Evolutionary conservation across 78 protist genomes (phyloP).

Genomic region (Emiliania huxleyi): DNA sequence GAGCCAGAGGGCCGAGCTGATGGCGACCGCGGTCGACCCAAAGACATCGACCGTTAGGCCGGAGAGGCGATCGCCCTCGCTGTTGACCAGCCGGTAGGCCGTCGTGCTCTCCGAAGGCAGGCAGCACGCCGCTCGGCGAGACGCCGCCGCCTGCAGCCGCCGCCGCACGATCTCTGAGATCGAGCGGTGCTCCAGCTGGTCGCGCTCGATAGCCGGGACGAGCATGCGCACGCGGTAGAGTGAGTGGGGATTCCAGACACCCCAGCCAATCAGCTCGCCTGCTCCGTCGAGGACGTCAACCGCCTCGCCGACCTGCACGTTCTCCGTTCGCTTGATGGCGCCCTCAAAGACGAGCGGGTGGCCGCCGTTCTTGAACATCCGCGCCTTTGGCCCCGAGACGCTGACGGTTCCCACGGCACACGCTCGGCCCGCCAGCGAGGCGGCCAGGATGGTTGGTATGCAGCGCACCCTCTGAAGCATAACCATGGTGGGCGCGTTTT

Average conservation of each 20-base stretch:
- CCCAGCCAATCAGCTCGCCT: constrained; percentile 17
- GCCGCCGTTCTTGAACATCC: constrained; percentile 24
- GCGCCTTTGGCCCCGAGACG: constrained; percentile 19
- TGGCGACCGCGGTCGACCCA: neutral
- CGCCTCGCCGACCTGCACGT: neutral
- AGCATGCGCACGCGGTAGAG: constrained; percentile 32
- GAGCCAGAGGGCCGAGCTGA: neutral
- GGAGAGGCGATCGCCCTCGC: constrained; percentile 37
- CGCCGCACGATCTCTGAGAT: neutral
- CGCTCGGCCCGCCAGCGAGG: too few relatives aligned
- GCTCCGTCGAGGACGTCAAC: neutral
- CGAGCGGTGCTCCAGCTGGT: neutral
- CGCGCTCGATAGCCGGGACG: neutral
- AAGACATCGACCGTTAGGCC: constrained; percentile 25
- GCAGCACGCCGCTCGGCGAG: neutral
- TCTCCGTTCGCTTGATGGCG: neutral
- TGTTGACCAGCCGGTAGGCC: constrained; percentile 30
- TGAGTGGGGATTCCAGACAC: neutral
- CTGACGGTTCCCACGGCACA: neutral
- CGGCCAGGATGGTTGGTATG: too few relatives aligned
- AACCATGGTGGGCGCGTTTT: too few relatives aligned
- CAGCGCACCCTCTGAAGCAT: too few relatives aligned
- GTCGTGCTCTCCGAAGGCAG: neutral
- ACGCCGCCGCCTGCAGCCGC: neutral
- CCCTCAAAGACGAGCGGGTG: constrained; percentile 18